Base-by-base conservation (phyloP, 805 yeast genomes). In the Spathaspora gorwiae region DNA sequence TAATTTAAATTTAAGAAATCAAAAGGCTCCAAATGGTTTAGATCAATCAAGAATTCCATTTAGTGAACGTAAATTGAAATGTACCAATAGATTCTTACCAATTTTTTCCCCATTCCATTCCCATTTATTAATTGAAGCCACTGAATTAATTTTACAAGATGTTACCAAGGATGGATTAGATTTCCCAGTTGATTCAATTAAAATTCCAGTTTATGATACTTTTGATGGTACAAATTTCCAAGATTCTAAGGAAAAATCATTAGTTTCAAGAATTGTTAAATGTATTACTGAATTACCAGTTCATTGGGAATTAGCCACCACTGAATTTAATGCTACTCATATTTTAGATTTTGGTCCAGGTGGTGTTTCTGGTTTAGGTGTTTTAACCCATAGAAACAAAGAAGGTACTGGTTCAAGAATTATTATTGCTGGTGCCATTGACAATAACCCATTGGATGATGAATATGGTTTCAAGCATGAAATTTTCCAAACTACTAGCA, bases 291-390 rank as follows among this genome's bases (percentile, higher is more conserved):
- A 82, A 60, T 78, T 88, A 60, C 89, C 96, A 37, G 99, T 94
- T 53, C 78, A 87, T 70, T 94, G 99, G 99, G 98, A 94, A 72
- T 54, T 56, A 27, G 95, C 98, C 29, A 90, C 97, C 33, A 64
- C 79, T 53, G 32, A 42, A 27, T 88, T 87, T 65, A 65, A 78
- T 40, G 79, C 94, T 26, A 87, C 97, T 39, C 99, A 94, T 65
- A 80, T 94, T 57, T 67, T 94, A 51, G 99, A 94, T 71, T 94
- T 94, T 58, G 99, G 99, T 64, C 99, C 99, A 50, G 99, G 99
- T 70, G 98, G 98, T 57, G 83, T 88, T 34, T 87, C 97, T 38
- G 99, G 99, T 59, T 76, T 94, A 54, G 99, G 99, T 71, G 87
- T 87, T 50, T 78, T 94, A 57, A 94, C 99, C 47, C 97, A 90